Conservation (phyloP, 176 grass and related monocot genomes). For the Sorghum bicolor region DNA sequence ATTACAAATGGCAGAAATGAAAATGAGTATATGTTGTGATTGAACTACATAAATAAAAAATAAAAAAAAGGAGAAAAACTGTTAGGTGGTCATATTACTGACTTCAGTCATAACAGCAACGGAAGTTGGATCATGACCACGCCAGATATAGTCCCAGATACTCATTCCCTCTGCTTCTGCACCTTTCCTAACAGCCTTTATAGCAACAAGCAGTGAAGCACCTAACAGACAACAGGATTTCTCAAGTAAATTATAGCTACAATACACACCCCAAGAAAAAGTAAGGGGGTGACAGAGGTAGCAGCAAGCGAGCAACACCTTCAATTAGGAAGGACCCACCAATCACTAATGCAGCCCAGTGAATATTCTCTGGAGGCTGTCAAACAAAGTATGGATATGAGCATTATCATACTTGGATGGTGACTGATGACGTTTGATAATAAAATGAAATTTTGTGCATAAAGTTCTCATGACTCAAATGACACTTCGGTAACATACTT, state of each 20-base stretch:
- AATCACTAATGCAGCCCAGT: conserved; percentile 93
- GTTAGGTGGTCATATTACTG: conserved; percentile 23
- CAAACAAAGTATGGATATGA: conserved; percentile 20
- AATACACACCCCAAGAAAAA: not conserved
- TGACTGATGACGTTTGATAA: conserved; percentile 9
- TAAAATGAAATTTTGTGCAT: conserved; percentile 19
- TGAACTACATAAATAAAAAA: conserved; percentile 24
- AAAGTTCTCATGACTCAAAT: conserved; percentile 26
- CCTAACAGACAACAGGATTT: conserved; percentile 46
- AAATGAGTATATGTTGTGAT: conserved; percentile 13
- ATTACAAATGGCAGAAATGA: not conserved
- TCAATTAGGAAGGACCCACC: conserved; percentile 94
- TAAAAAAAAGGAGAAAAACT: too few species aligned
- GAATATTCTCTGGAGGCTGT: conserved; percentile 89
- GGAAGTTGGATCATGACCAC: conserved; percentile 97
- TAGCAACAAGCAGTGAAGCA: conserved; percentile 93
- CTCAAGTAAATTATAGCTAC: conserved; percentile 11
- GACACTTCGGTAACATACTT: conserved; percentile 50
- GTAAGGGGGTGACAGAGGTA: not conserved
- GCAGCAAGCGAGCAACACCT: conserved; percentile 48
- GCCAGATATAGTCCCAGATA: conserved; percentile 93
- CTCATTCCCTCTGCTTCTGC: conserved; percentile 86
- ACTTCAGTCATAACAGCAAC: conserved; percentile 99
- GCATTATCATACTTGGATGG: conserved; percentile 12
- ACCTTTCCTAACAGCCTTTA: conserved; percentile 95